Evolutionary conservation across 208 protist genomes (phyloP).

Genomic region (Trypanosoma lewisi): DNA sequence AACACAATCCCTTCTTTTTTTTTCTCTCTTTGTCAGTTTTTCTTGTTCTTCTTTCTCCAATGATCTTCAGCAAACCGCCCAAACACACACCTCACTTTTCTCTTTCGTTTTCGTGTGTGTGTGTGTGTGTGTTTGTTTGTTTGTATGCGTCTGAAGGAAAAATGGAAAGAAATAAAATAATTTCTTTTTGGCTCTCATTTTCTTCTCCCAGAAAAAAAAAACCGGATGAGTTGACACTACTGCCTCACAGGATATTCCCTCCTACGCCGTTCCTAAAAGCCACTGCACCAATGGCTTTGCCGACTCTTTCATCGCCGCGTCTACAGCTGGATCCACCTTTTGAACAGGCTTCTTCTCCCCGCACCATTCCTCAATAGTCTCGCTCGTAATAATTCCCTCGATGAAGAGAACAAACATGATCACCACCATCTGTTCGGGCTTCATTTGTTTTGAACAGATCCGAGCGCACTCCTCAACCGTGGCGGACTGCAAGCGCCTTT

Average conservation of each 20-base stretch:
- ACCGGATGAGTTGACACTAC: not conserved
- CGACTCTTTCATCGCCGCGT: constrained; percentile 46
- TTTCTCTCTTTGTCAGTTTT: constrained; percentile 4
- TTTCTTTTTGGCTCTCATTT: constrained; percentile 1
- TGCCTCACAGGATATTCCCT: not conserved
- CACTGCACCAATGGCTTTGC: constrained; percentile 51
- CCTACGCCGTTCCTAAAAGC: constrained; percentile 26
- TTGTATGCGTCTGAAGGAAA: too few relatives aligned
- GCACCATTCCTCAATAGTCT: constrained; percentile 54
- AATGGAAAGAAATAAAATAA: constrained; percentile 15
- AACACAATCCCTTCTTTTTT: not conserved
- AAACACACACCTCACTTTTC: too few relatives aligned
- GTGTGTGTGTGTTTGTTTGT: too few relatives aligned
- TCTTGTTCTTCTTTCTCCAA: constrained; percentile 24
- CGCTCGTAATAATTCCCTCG: constrained; percentile 60
- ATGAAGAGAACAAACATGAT: constrained; percentile 78
- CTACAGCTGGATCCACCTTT: constrained; percentile 29
- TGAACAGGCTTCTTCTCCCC: constrained; percentile 13
- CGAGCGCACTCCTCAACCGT: constrained; percentile 58
- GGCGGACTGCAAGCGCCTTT: constrained; percentile 51
- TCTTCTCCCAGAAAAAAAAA: not conserved
- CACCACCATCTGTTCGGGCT: constrained; percentile 51
- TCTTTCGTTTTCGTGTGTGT: too few relatives aligned
- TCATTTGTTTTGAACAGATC: constrained; percentile 37
- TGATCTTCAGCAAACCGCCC: too few relatives aligned